A percentile compares a stretch with the other conserved stretches of the same genome.
Conservation (phyloP, 2,329 filamentous ascomycete species). For the Metarhizium guizhouense region DNA sequence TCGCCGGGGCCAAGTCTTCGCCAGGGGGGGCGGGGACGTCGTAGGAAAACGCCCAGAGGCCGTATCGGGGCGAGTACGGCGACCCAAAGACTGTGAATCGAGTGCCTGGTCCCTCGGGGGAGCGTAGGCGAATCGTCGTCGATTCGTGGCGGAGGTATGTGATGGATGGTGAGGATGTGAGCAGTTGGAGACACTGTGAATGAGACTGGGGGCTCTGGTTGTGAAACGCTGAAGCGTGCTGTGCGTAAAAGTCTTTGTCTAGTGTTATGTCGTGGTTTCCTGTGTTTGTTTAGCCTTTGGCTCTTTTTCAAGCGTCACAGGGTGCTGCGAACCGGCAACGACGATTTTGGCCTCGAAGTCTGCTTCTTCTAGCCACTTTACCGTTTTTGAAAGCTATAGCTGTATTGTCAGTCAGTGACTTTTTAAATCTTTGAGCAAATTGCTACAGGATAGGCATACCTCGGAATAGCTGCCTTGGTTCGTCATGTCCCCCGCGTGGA, state of each 20-base stretch:
- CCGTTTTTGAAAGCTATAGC: conserved; percentile 43
- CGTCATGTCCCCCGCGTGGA: conserved; percentile 69
- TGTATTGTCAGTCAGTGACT: not conserved
- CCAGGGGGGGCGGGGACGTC: conserved; percentile 16
- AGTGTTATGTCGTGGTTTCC: conserved; percentile 71
- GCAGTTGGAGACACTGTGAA: conserved; percentile 42
- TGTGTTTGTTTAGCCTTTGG: conserved; percentile 18
- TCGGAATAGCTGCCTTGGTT: conserved; percentile 58
- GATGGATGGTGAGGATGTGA: conserved; percentile 45
- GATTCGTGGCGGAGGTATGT: conserved; percentile 56
- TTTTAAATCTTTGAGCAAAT: not conserved
- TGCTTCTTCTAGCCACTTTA: conserved; percentile 58
- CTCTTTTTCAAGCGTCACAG: no score
- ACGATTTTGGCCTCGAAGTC: conserved; percentile 64
- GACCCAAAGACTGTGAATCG: conserved; percentile 62
- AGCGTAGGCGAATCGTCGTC: conserved; percentile 43
- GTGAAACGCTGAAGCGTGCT: conserved; percentile 45
- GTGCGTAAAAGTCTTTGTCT: conserved; percentile 51
- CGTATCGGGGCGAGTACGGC: conserved; percentile 50
- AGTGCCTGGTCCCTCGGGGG: conserved; percentile 46
- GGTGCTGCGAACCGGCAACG: conserved; percentile 45
- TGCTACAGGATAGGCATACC: conserved; percentile 17
- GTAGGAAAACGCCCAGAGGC: conserved; percentile 63
- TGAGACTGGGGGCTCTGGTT: conserved; percentile 46
- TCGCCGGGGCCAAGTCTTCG: conserved; percentile 16